Percentiles rank a stretch among this genome's conserved stretches.
phyloP scores from a whole-genome alignment of 495 filamentous ascomycete species.

The Chaetomium fimeti region DNA sequence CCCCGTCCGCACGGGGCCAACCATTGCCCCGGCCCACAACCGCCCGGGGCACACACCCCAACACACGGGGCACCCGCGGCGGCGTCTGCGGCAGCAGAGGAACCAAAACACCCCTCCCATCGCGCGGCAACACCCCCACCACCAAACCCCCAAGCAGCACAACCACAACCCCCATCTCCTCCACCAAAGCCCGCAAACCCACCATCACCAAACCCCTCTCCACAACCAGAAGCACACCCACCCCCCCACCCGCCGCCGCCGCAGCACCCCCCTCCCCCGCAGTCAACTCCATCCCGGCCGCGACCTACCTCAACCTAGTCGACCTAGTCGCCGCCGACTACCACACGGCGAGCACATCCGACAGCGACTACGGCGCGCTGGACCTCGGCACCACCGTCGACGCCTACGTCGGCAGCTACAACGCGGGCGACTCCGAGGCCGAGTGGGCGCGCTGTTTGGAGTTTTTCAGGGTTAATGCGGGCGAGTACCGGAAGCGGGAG shows the following conservation, averaged over 20 bases:
- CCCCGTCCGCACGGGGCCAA: background rate
- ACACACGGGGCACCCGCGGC: too few species aligned
- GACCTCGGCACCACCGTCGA: conserved; percentile 22
- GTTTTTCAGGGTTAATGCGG: conserved; percentile 26
- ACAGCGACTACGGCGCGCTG: conserved; percentile 27
- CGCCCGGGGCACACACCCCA: background rate
- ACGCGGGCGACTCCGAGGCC: conserved; percentile 20
- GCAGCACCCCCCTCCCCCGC: background rate
- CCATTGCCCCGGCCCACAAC: background rate
- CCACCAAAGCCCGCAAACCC: too few species aligned
- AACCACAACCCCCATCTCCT: background rate
- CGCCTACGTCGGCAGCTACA: conserved; percentile 30
- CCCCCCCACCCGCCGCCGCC: background rate
- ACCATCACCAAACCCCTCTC: background rate
- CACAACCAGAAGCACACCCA: background rate
- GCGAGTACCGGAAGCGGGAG: conserved; percentile 16
- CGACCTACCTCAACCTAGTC: background rate
- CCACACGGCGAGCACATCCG: conserved; percentile 1
- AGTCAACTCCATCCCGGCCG: background rate
- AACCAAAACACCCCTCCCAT: background rate
- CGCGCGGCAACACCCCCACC: background rate
- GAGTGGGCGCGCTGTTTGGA: conserved; percentile 23
- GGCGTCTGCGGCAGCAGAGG: background rate
- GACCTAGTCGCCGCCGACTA: background rate
- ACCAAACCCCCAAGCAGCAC: too few species aligned